phyloP scores from a whole-genome alignment of 805 yeast species.

The Myxozyma lipomycoides region DNA sequence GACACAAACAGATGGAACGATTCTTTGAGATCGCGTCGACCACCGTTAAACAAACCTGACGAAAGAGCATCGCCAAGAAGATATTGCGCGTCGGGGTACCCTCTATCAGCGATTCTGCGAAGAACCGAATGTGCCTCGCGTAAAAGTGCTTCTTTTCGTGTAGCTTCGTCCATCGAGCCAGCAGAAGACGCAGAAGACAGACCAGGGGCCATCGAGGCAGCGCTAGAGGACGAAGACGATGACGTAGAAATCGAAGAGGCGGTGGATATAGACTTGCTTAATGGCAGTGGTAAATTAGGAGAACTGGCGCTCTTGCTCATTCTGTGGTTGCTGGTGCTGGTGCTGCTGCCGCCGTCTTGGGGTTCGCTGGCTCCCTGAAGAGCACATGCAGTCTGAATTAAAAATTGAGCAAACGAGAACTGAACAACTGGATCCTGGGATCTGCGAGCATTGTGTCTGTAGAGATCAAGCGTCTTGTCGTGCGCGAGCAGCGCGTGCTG shows the following conservation, averaged over 20 bases:
- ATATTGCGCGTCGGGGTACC: constrained; percentile 87
- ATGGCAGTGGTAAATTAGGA: background rate
- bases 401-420: constrained; percentile 86
- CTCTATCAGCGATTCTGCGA: constrained; percentile 68
- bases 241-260: background rate
- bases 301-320: background rate
- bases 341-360: background rate
- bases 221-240: background rate
- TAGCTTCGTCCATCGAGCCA: constrained; percentile 6
- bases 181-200: constrained; percentile 5
- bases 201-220: background rate
- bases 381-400: constrained; percentile 73
- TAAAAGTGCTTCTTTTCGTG: constrained; percentile 47
- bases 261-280: background rate
- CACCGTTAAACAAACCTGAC: constrained; percentile 77
- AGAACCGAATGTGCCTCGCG: constrained; percentile 74
- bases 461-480: constrained; percentile 78
- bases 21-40: constrained; percentile 58
- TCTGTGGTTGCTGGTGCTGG: background rate
- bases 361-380: constrained; percentile 1
- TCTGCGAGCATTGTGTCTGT: constrained; percentile 78
- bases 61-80: constrained; percentile 84
- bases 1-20: constrained; percentile 73
- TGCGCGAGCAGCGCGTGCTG: constrained; percentile 54
- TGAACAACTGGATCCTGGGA: constrained; percentile 81